phyloP scores from a whole-genome alignment of 2,329 filamentous ascomycete species.

The Mycosphaerella arachidis region DNA sequence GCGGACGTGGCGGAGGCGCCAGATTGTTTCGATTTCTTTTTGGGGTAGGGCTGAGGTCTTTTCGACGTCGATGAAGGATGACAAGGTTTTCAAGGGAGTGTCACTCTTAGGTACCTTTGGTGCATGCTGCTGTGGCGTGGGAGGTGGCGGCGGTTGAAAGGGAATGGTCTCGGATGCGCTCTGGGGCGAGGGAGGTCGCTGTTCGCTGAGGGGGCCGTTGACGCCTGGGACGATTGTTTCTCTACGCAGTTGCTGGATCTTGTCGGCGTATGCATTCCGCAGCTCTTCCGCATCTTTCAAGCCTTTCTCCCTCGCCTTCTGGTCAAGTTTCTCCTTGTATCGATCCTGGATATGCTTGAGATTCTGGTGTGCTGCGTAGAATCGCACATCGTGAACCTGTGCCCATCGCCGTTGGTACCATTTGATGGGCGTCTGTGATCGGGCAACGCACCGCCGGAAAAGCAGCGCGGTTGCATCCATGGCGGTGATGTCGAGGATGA shows the following conservation, averaged over 20 bases:
- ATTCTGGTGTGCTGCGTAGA: slow-evolving; percentile 72
- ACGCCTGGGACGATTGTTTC: slow-evolving; percentile 56
- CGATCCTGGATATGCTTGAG: slow-evolving; percentile 66
- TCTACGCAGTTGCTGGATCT: slow-evolving; percentile 68
- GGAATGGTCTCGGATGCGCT: slow-evolving; percentile 26
- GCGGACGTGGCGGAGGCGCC: slow-evolving; percentile 79
- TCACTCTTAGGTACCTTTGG: slow-evolving; percentile 35
- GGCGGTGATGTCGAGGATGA: slow-evolving; percentile 4
- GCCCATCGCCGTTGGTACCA: slow-evolving; percentile 73
- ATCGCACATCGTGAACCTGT: slow-evolving; percentile 86
- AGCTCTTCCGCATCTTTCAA: slow-evolving; percentile 66
- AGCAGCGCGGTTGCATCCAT: slow-evolving; percentile 22
- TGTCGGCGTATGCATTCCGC: slow-evolving; percentile 77
- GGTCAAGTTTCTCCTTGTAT: slow-evolving; percentile 79
- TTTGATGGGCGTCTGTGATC: slow-evolving; percentile 22
- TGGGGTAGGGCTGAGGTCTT: slow-evolving; percentile 69
- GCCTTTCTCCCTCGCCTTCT: slow-evolving; percentile 73
- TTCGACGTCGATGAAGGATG: slow-evolving; percentile 69
- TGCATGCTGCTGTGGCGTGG: slow-evolving; percentile 30
- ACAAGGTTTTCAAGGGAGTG: slow-evolving; percentile 58
- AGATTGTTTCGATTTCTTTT: slow-evolving; percentile 80
- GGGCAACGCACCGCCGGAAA: slow-evolving; percentile 22
- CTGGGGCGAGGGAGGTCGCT: slow-evolving; percentile 26
- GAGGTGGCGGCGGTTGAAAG: slow-evolving; percentile 35
- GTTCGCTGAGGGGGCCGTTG: slow-evolving; percentile 39